Evolutionary conservation across 768 basidiomycete genomes (phyloP), one percentile per base, ranked within the genome.

Genomic region (Mycena vulgaris): DNA sequence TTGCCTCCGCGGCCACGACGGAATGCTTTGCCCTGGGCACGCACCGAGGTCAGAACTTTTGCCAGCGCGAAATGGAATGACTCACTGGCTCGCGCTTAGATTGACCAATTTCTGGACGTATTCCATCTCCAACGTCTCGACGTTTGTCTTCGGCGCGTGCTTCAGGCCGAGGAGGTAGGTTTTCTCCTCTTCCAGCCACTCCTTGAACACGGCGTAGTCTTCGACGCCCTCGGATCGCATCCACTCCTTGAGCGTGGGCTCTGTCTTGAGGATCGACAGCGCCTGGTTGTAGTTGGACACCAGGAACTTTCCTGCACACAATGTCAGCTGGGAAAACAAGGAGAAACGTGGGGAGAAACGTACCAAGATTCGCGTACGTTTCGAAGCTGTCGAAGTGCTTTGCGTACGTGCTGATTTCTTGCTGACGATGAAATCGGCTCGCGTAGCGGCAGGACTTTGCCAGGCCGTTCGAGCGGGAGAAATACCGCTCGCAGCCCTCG

Each of bases 231-330:
- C 71, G 19, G 31, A 33, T n/a, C 57, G 56, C 71, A 62, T 64
- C n/a, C 63, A 63, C 5, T 48, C 42, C 19, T 23, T n/a, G 19
- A 73, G 42, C 11, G 63, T 52, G 16, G 49, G 52, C 23, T 73
- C 64, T 5, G 40, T 55, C 25, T 58, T 59, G 23, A 77, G 31
- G 19, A 76, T 75, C 9, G 71, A 37, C 19, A 78, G 68, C 2
- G 74, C 76, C 39, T 78, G 73, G 17, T 63, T 25, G 37, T 78
- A 78, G 64, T 78, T 78, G 51, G 71, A 69, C 28, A 49, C 64
- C 8, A 57, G 23, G 63, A 74, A 75, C 16, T 61, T 61, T 27
- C 60, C 60, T 61, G 17, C 5, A 45, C 3, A 25, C 13, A 30
- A 5, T 23, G 37, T 57, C 11, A 57, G 56, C 23, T 10, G 6